Conservation (phyloP, 169 alveolate genomes). For the Fabrea salina region DNA sequence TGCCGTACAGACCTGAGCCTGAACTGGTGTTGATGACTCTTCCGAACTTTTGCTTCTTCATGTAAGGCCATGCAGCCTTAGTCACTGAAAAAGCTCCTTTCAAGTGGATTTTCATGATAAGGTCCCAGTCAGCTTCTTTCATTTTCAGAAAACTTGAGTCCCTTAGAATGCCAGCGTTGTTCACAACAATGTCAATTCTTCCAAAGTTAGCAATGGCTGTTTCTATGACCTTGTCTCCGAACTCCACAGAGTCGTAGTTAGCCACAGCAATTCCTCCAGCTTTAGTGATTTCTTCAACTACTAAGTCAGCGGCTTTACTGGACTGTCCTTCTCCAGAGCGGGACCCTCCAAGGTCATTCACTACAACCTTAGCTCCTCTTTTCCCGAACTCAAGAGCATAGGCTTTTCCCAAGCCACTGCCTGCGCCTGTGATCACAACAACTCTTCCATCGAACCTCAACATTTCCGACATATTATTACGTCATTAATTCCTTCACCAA, state of each 20-base stretch:
- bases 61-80: constrained; percentile 88
- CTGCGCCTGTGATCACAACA: constrained; percentile 82
- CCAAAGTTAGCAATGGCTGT: constrained; percentile 85
- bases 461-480: constrained; percentile 18
- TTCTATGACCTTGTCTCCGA: constrained; percentile 84
- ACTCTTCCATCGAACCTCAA: constrained; percentile 71
- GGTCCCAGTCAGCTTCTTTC: constrained; percentile 88
- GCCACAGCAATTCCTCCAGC: constrained; percentile 86
- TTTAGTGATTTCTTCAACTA: constrained; percentile 73
- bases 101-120: constrained; percentile 81
- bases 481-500: too few species aligned
- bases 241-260: constrained; percentile 86
- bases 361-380: constrained; percentile 87
- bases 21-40: constrained; percentile 78
- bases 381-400: constrained; percentile 81
- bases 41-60: constrained; percentile 84
- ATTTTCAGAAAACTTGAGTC: constrained; percentile 84
- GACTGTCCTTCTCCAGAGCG: constrained; percentile 66
- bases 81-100: constrained; percentile 82
- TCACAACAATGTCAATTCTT: constrained; percentile 82
- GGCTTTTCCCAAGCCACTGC: constrained; percentile 84
- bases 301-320: constrained; percentile 67
- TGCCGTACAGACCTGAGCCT: constrained; percentile 86
- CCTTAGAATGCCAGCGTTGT: constrained; percentile 91
- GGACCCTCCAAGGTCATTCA: constrained; percentile 84